These are phyloP conservation scores for Raffaelea deltoideospora DNA, from an alignment of 2,329 filamentous ascomycete genomes.

Conservation along the genomic window DNA sequence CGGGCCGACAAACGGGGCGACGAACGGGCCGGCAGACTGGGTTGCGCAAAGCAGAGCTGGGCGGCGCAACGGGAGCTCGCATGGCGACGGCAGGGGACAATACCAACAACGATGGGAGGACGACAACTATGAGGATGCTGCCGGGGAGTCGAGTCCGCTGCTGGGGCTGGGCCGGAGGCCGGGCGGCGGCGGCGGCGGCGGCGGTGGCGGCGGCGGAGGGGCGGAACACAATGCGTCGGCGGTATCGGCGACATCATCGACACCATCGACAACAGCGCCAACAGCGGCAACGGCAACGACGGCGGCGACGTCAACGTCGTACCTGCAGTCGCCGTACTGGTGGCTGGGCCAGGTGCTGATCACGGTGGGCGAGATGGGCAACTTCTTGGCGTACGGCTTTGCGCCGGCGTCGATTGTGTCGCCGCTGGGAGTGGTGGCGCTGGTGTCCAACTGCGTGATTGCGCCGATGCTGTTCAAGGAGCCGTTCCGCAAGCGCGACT, in stretches of 20 bases:
- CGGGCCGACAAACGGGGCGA: slow-evolving; percentile 15
- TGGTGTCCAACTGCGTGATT: slow-evolving; percentile 94
- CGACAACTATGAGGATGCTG: slow-evolving; percentile 16
- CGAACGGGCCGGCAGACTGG: too few species aligned
- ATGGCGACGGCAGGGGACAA: slow-evolving; percentile 10
- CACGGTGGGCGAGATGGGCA: slow-evolving; percentile 82
- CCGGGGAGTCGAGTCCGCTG: slow-evolving; percentile 35
- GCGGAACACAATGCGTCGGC: background rate
- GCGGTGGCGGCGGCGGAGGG: slow-evolving; percentile 5
- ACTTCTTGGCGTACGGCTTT: slow-evolving; percentile 95
- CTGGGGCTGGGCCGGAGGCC: too few species aligned
- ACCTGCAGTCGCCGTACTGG: slow-evolving; percentile 88
- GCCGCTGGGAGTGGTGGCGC: slow-evolving; percentile 86
- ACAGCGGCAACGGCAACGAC: slow-evolving; percentile 1
- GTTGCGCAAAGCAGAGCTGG: background rate
- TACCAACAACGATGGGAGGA: slow-evolving; percentile 9
- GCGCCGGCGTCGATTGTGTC: slow-evolving; percentile 96
- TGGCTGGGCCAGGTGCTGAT: slow-evolving; percentile 90
- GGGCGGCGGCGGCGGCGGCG: background rate
- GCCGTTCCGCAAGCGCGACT: slow-evolving; percentile 68
- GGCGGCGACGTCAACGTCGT: slow-evolving; percentile 33
- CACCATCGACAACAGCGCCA: slow-evolving; percentile 13
- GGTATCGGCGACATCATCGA: slow-evolving; percentile 28
- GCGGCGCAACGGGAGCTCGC: slow-evolving; percentile 18
- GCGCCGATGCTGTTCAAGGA: slow-evolving; percentile 91